phyloP scores from a whole-genome alignment of 202 grass and related monocot species.

The Carex arenaria region DNA sequence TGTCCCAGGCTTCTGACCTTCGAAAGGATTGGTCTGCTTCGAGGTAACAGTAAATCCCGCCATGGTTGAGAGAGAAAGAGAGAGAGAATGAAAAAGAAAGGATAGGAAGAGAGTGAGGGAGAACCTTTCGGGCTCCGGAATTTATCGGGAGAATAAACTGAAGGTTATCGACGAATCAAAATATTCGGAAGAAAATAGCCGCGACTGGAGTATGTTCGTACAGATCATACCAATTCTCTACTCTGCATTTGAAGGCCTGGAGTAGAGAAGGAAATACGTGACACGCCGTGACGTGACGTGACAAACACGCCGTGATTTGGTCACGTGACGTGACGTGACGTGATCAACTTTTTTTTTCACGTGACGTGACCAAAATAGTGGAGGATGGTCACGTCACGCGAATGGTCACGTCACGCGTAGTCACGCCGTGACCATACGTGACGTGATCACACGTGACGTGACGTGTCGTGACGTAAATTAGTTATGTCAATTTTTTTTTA shows the following conservation, averaged over 20 bases:
- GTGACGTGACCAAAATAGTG: no score
- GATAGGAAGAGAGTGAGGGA: conserved; percentile 13
- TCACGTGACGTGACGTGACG: no score
- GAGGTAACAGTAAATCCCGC: conserved; percentile 55
- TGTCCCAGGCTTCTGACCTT: conserved; percentile 97
- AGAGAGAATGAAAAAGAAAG: not conserved
- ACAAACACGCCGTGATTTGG: no score
- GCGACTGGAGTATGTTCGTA: conserved; percentile 1
- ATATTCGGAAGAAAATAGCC: not conserved
- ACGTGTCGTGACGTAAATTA: no score
- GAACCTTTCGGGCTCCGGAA: not conserved
- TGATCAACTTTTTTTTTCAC: no score
- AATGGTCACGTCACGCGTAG: no score
- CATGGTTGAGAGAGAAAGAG: conserved; percentile 30
- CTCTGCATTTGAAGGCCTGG: not conserved
- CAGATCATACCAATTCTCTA: not conserved
- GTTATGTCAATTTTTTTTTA: no score
- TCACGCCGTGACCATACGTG: no score
- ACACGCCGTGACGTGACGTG: no score
- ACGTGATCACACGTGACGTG: no score
- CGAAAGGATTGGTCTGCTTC: conserved; percentile 70
- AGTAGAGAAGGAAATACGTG: no score
- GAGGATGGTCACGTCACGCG: no score
- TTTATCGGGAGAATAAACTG: conserved; percentile 17
- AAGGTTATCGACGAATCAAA: not conserved